Base-by-base conservation (phyloP, 1,284 basidiomycete genomes). In the Prillingera fragicola region DNA sequence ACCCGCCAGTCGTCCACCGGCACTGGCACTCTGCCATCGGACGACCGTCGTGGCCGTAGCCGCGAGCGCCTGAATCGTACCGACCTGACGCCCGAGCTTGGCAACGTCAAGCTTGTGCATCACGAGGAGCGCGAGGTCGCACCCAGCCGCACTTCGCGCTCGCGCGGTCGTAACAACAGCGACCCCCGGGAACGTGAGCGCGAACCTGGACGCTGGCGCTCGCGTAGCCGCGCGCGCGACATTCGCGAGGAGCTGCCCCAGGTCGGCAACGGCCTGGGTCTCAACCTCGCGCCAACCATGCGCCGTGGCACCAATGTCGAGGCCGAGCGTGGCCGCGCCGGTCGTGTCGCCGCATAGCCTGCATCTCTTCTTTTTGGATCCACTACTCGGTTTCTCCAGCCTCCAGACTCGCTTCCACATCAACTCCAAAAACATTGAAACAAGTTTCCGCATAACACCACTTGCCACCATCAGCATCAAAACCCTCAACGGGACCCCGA, bases 121-220 rank as follows among this genome's bases (percentile, higher is more conserved):
- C 63, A 60, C 37, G 60, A 63, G 15, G 64, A 68, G 39, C 52
- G 66, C 29, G 66, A 68, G 43, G 55, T 54, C 8, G 59, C 66
- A 1, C 66, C 66, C 5, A 62, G 60, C 10, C 46, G 46, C 24
- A 21, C 24, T 3, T 31, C 21, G 9, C 54, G 65, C 23, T 60
- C 58, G 1, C 52, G 62, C 19, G 51, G 53, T 17, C 52, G 60
- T 17, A 39, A 57, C n/a, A 41, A 46, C 27, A 50, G 48, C 14
- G 32, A 40, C 12, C 32, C 37, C 22, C 34, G 36, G 22, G 48
- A 48, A 31, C 42, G 54, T 37, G 41, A 42, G 9, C 40, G 49
- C 8, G 42, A 41, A 38, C 31, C 31, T 22, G 23, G 38, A 19
- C 33, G 47, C 25, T 31, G 43, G 15, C 37, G 41, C 27, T n/a